Evolutionary conservation across 2,329 filamentous ascomycete species (phyloP).

Genomic region (Atkinsonella texensis): DNA sequence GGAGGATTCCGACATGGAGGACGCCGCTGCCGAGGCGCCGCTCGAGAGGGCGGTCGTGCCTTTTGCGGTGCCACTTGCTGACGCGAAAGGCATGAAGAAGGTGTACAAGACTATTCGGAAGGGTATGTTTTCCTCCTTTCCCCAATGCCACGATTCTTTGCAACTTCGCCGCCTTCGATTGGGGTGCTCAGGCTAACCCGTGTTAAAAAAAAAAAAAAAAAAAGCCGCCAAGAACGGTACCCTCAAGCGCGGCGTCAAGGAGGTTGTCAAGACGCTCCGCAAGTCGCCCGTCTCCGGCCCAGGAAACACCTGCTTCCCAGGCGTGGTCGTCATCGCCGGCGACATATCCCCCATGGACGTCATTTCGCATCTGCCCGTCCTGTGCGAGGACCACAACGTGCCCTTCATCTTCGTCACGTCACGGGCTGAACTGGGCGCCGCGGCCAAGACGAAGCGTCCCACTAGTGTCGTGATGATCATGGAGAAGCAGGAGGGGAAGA

Average conservation of each 20-base stretch:
- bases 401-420: constrained; percentile 93
- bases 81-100: constrained; percentile 63
- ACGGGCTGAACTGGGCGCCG: constrained; percentile 84
- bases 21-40: constrained; percentile 26
- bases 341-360: constrained; percentile 99
- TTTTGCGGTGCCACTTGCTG: constrained; percentile 69
- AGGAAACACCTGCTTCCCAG: constrained; percentile 49
- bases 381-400: constrained; percentile 96
- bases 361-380: constrained; percentile 92
- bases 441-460: constrained; percentile 88
- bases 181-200: background rate
- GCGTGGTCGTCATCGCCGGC: constrained; percentile 82
- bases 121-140: constrained; percentile 27
- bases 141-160: background rate
- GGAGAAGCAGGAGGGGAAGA: constrained; percentile 39
- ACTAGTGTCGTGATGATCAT: constrained; percentile 91
- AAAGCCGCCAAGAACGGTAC: constrained; percentile 92
- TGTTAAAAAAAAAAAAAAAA: too few relatives aligned
- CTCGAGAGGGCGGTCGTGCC: constrained; percentile 57
- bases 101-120: constrained; percentile 44
- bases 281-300: constrained; percentile 68
- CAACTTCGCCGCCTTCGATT: background rate
- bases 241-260: constrained; percentile 95
- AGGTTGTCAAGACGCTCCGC: constrained; percentile 95
- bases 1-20: constrained; percentile 33